These are phyloP conservation scores for Clathrospora elynae DNA, from an alignment of 2,329 filamentous ascomycete species.

Conservation along the genomic window DNA sequence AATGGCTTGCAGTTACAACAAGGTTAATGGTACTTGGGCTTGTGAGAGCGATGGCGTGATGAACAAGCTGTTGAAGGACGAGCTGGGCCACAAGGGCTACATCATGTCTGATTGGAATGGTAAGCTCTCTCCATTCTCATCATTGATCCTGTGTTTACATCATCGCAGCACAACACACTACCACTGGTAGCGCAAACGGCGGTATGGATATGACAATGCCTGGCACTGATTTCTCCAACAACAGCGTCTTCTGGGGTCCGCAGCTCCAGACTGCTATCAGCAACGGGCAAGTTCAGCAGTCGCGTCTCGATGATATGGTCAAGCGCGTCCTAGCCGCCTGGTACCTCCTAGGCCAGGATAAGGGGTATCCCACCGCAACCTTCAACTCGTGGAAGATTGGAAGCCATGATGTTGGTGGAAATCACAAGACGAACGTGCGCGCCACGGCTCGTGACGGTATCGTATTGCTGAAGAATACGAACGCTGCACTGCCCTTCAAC, in stretches of 20 bases:
- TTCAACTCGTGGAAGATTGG: constrained; percentile 56
- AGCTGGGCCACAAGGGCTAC: constrained; percentile 57
- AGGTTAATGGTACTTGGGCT: constrained; percentile 56
- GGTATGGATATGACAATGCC: constrained; percentile 66
- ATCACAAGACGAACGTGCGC: constrained; percentile 49
- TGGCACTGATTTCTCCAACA: constrained; percentile 40
- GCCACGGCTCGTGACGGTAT: constrained; percentile 56
- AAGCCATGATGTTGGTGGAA: constrained; percentile 46
- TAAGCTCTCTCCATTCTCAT: constrained; percentile 2
- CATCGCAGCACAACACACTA: constrained; percentile 51
- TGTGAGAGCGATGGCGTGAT: constrained; percentile 57
- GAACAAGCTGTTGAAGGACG: constrained; percentile 58
- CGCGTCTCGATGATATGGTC: constrained; percentile 52
- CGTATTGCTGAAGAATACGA: constrained; percentile 65
- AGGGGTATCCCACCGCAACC: constrained; percentile 50
- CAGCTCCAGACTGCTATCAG: constrained; percentile 59
- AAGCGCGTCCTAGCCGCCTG: constrained; percentile 54
- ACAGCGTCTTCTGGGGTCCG: constrained; percentile 61
- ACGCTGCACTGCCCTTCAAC: constrained; percentile 72
- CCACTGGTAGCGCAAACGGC: constrained; percentile 51
- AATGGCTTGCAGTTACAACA: constrained; percentile 36
- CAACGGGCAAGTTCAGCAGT: constrained; percentile 51
- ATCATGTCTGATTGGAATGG: constrained; percentile 54
- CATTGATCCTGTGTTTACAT: constrained; percentile 1
- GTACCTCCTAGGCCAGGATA: constrained; percentile 57